Evolutionary conservation across 352 stramenopile genomes (phyloP).

Genomic region (Peronospora destructor): DNA sequence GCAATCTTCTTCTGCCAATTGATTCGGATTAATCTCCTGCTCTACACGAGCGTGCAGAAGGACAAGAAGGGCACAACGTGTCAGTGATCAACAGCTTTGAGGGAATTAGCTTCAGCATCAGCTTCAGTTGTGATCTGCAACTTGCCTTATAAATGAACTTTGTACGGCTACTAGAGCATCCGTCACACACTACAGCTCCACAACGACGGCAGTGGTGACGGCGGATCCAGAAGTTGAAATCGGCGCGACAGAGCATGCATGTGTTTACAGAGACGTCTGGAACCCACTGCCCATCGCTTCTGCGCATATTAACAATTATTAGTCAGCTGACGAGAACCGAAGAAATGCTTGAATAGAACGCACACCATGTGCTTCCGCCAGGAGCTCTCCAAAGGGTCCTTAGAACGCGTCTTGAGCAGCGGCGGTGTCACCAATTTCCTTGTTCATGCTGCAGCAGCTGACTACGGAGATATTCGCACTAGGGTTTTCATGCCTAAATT

Average conservation of each 20-base stretch:
- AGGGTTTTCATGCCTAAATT: neutral
- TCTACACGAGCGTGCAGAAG: neutral
- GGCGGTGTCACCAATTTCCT: constrained; percentile 30
- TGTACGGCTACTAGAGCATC: constrained; percentile 70
- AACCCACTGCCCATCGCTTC: constrained; percentile 81
- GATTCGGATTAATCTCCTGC: constrained; percentile 58
- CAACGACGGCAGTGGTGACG: constrained; percentile 87
- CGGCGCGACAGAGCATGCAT: constrained; percentile 79
- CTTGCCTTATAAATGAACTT: constrained; percentile 82
- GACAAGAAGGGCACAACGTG: neutral
- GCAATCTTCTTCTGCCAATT: constrained; percentile 56
- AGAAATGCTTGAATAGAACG: neutral
- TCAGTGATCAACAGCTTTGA: neutral
- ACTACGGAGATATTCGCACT: neutral
- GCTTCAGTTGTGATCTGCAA: neutral
- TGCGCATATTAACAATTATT: constrained; percentile 4
- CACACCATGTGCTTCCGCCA: constrained; percentile 81
- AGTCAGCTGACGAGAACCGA: neutral
- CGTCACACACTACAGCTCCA: constrained; percentile 70
- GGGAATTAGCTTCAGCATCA: neutral
- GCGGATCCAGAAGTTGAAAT: constrained; percentile 83
- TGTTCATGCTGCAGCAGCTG: constrained; percentile 15
- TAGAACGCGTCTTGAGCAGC: constrained; percentile 64
- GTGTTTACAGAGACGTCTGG: constrained; percentile 65
- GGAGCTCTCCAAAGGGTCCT: constrained; percentile 81